phyloP scores from a whole-genome alignment of 1,139 yeast species.

The Geotrichum cucujoidarum region DNA sequence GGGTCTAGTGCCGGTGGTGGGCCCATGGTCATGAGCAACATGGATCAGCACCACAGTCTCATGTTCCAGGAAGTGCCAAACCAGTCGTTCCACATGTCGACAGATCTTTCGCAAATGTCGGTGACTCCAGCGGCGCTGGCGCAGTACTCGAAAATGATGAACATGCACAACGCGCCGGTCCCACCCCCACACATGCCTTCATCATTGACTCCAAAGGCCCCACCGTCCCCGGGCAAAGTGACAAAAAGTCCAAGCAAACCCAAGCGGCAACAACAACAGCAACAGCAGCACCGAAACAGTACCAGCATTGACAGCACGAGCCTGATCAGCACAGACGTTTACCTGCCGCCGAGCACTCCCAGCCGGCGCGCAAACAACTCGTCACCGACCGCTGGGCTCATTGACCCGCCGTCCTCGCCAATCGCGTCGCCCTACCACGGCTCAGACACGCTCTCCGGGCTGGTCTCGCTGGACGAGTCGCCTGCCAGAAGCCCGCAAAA shows the following conservation, averaged over 20 bases:
- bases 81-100: conserved; percentile 17
- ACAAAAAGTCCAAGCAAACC: conserved; percentile 15
- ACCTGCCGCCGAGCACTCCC: conserved; percentile 22
- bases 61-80: conserved; percentile 11
- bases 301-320: conserved; percentile 14
- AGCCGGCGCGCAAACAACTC: conserved; percentile 7
- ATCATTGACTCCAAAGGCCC: conserved; percentile 1
- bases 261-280: conserved; percentile 11
- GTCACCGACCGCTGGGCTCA: conserved; percentile 18
- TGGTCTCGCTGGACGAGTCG: conserved; percentile 11
- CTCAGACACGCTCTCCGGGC: conserved; percentile 7
- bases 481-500: conserved; percentile 9
- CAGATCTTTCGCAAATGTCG: conserved; percentile 21
- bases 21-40: background rate
- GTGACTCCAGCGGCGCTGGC: conserved; percentile 31
- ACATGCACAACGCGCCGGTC: conserved; percentile 8
- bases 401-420: conserved; percentile 14
- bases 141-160: conserved; percentile 27
- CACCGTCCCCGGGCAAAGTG: conserved; percentile 17
- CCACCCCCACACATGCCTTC: background rate
- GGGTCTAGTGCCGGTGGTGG: background rate
- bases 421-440: conserved; percentile 15
- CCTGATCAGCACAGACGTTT: conserved; percentile 17
- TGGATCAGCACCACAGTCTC: too few species aligned
- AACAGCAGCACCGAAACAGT: conserved; percentile 15